A percentile compares a stretch with the other conserved stretches of the same genome.
Evolutionary conservation across 2,329 filamentous ascomycete species (phyloP).

Genomic region (Clarireedia hainanense): DNA sequence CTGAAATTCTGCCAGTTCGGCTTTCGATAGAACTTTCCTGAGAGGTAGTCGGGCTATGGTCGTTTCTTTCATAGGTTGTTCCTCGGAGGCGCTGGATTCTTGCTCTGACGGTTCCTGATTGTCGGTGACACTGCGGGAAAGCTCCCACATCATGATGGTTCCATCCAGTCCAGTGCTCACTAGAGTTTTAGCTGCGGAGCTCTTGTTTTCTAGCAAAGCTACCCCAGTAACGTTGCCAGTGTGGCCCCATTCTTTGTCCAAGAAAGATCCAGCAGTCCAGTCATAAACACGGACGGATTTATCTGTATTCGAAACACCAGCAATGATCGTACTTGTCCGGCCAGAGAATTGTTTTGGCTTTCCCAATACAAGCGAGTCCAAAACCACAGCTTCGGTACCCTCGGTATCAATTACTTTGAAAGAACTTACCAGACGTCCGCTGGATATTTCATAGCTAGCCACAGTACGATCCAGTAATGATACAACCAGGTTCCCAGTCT

Average conservation of each 20-base stretch:
- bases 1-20: slow-evolving; percentile 76
- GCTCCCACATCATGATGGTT: slow-evolving; percentile 69
- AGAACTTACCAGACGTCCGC: slow-evolving; percentile 59
- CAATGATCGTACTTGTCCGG: slow-evolving; percentile 52
- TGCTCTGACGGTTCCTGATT: slow-evolving; percentile 17
- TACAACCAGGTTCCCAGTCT: slow-evolving; percentile 44
- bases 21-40: slow-evolving; percentile 76
- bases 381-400: slow-evolving; percentile 70
- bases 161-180: slow-evolving; percentile 74
- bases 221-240: slow-evolving; percentile 89
- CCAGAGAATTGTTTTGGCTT: slow-evolving; percentile 46
- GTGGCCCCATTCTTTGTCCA: slow-evolving; percentile 90
- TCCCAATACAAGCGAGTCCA: slow-evolving; percentile 68
- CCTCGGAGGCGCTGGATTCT: slow-evolving; percentile 10
- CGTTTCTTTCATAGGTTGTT: slow-evolving; percentile 36
- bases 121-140: slow-evolving; percentile 20
- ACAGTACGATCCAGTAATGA: slow-evolving; percentile 54
- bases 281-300: slow-evolving; percentile 93
- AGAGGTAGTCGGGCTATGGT: slow-evolving; percentile 62
- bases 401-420: slow-evolving; percentile 83
- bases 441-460: slow-evolving; percentile 54
- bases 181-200: slow-evolving; percentile 48
- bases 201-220: slow-evolving; percentile 53
- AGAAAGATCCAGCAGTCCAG: slow-evolving; percentile 62
- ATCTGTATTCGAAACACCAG: slow-evolving; percentile 89